These are phyloP conservation scores for Aspergillus neoniger DNA, from an alignment of 2,329 filamentous ascomycete genomes.

Conservation along the genomic window DNA sequence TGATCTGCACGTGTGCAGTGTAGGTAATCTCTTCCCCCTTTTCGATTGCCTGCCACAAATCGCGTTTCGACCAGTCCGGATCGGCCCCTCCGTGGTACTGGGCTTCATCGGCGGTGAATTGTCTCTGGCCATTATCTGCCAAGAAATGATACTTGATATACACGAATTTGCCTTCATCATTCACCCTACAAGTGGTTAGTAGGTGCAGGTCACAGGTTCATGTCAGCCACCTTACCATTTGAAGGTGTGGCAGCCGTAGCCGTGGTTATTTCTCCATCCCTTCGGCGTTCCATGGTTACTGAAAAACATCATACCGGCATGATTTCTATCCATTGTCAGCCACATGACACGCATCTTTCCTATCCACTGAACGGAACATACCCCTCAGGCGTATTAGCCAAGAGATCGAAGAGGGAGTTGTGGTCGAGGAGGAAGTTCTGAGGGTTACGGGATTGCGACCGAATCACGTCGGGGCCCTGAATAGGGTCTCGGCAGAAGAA, in stretches of 20 bases:
- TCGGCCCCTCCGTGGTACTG: conserved; percentile 51
- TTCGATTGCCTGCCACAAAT: conserved; percentile 50
- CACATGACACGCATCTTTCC: not conserved
- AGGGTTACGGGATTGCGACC: conserved; percentile 50
- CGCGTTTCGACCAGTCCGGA: conserved; percentile 53
- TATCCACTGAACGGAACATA: not conserved
- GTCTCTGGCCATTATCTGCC: conserved; percentile 51
- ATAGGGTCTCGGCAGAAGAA: conserved; percentile 55
- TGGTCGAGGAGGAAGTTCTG: conserved; percentile 53
- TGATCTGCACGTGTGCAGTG: conserved; percentile 50
- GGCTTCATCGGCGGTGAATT: conserved; percentile 50
- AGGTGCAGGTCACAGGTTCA: no score
- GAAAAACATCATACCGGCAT: conserved; percentile 54
- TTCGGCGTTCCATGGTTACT: conserved; percentile 53
- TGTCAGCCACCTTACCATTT: conserved; percentile 43
- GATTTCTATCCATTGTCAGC: conserved; percentile 34
- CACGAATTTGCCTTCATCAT: conserved; percentile 51
- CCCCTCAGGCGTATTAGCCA: conserved; percentile 52
- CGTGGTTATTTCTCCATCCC: conserved; percentile 47
- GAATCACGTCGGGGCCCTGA: conserved; percentile 51
- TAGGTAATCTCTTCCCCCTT: conserved; percentile 45
- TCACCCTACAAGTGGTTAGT: conserved; percentile 34
- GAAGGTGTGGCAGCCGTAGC: conserved; percentile 52
- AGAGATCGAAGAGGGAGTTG: conserved; percentile 52
- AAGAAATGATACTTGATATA: conserved; percentile 57